phyloP scores from a whole-genome alignment of 805 yeast species.

The Candida tammaniensis region DNA sequence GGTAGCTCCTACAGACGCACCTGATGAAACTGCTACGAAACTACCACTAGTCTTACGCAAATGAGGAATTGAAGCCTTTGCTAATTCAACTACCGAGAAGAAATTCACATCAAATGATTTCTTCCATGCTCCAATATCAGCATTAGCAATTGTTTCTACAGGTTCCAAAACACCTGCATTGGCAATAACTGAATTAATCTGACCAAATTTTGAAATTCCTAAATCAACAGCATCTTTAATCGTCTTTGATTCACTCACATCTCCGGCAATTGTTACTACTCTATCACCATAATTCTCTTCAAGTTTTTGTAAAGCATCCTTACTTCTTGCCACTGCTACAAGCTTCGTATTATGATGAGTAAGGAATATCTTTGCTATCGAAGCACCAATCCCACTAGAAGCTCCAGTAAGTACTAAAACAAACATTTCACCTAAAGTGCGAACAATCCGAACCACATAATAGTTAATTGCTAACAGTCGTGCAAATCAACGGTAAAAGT shows the following conservation, averaged over 20 bases:
- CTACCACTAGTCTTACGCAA: slow-evolving; percentile 57
- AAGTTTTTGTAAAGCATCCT: slow-evolving; percentile 42
- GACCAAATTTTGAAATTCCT: slow-evolving; percentile 52
- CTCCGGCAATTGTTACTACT: slow-evolving; percentile 56
- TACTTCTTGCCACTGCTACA: slow-evolving; percentile 73
- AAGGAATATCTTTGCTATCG: slow-evolving; percentile 58
- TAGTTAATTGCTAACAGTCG: too few species aligned
- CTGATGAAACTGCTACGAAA: slow-evolving; percentile 82
- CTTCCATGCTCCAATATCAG: slow-evolving; percentile 59
- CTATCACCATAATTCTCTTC: slow-evolving; percentile 44
- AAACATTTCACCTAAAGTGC: slow-evolving; percentile 12
- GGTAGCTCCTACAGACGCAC: slow-evolving; percentile 66
- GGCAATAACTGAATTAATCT: slow-evolving; percentile 61
- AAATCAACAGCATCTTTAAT: slow-evolving; percentile 37
- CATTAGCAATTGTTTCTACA: slow-evolving; percentile 52
- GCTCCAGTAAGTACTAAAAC: slow-evolving; percentile 57
- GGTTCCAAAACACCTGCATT: slow-evolving; percentile 88
- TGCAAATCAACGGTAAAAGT: too few species aligned
- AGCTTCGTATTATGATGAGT: slow-evolving; percentile 36
- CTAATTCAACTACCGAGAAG: slow-evolving; percentile 67
- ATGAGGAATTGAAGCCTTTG: slow-evolving; percentile 53
- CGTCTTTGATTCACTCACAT: slow-evolving; percentile 45
- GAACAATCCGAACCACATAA: too few species aligned
- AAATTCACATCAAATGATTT: slow-evolving; percentile 70
- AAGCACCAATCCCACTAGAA: slow-evolving; percentile 80